Conservation (phyloP, 192 early-diverging fungal species). For the Piromyces sp. region DNA sequence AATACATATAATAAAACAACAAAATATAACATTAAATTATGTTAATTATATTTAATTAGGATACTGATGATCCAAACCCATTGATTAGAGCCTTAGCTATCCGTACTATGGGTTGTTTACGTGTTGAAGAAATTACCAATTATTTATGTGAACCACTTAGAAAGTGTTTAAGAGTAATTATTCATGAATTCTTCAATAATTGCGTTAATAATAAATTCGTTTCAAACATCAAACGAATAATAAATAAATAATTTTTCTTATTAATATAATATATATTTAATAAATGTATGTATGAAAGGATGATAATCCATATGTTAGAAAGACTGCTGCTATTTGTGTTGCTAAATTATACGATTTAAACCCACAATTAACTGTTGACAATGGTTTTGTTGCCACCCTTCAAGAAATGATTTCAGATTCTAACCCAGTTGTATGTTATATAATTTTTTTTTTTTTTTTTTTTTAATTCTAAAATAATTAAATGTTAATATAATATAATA, state of each 20-base stretch:
- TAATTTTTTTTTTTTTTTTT: too few relatives aligned
- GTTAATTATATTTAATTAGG: constrained; percentile 23
- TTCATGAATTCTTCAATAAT: not conserved
- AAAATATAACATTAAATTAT: not conserved
- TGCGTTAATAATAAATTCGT: too few relatives aligned
- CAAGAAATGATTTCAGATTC: constrained; percentile 82
- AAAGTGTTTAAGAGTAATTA: constrained; percentile 42
- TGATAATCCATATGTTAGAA: constrained; percentile 91
- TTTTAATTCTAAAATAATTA: not conserved
- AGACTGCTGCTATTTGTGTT: constrained; percentile 90
- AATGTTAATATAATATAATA: not conserved
- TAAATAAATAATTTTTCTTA: too few relatives aligned
- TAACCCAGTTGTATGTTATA: constrained; percentile 74
- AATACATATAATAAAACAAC: too few relatives aligned
- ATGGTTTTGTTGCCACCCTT: constrained; percentile 71
- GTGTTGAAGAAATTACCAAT: constrained; percentile 88
- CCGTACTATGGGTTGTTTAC: constrained; percentile 94
- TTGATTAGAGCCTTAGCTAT: constrained; percentile 89
- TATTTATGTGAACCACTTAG: constrained; percentile 79
- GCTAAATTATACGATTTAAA: constrained; percentile 89
- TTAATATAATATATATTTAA: too few relatives aligned
- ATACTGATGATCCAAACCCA: constrained; percentile 85
- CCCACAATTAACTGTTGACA: constrained; percentile 71
- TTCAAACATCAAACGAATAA: too few relatives aligned
- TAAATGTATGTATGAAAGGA: constrained; percentile 42